Evolutionary conservation across 441 rosid genomes (phyloP).

Genomic region (Pelargonium fulgidum): DNA sequence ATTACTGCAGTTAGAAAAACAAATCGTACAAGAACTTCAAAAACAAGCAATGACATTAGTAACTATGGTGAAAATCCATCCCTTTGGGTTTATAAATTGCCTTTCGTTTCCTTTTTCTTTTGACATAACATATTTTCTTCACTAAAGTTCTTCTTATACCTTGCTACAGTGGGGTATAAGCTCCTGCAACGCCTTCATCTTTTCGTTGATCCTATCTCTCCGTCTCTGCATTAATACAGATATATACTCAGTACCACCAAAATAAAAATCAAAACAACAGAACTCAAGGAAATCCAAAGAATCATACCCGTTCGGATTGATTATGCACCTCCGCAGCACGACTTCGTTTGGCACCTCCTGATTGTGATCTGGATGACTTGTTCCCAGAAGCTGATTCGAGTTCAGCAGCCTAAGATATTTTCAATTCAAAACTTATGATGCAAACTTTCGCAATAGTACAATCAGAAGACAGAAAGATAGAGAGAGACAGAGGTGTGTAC

Average conservation of each 20-base stretch:
- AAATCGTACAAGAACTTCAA: neutral
- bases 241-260: neutral
- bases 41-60: neutral
- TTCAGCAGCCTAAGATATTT: constrained; percentile 38
- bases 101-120: neutral
- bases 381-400: constrained; percentile 31
- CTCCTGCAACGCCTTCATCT: constrained; percentile 67
- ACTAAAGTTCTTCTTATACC: constrained; percentile 23
- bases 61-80: neutral
- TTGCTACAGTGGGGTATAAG: constrained; percentile 62
- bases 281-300: neutral
- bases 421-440: neutral
- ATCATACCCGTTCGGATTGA: constrained; percentile 60
- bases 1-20: neutral
- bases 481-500: constrained; percentile 26
- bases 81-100: no score
- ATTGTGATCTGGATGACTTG: constrained; percentile 33
- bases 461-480: neutral
- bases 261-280: neutral
- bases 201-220: constrained; percentile 64
- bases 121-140: neutral
- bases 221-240: constrained; percentile 38
- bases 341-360: constrained; percentile 49
- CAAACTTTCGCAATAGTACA: neutral
- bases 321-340: constrained; percentile 82